Conservation (phyloP, 192 early-diverging fungal species). For the Umbelopsis vinacea region DNA sequence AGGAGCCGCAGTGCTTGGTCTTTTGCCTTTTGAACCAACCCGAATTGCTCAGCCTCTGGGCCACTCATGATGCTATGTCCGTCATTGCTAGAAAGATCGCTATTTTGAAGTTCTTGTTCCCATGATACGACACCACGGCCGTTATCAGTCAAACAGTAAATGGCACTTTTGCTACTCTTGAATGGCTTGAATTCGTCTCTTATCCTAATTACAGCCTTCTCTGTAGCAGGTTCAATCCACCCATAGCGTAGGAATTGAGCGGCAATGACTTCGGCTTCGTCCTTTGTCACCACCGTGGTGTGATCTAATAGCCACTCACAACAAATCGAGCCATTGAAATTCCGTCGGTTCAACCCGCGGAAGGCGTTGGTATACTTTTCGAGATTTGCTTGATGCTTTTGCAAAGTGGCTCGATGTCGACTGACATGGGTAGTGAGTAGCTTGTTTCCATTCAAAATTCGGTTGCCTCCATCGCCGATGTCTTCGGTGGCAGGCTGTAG, state of each 20-base stretch:
- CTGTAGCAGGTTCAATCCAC: constrained; percentile 41
- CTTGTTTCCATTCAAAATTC: constrained; percentile 8
- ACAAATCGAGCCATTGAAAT: constrained; percentile 18
- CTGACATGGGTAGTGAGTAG: constrained; percentile 6
- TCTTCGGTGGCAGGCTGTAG: constrained; percentile 18
- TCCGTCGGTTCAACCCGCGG: constrained; percentile 13
- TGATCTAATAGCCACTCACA: constrained; percentile 59
- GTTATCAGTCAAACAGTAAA: constrained; percentile 8
- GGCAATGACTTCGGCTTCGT: constrained; percentile 51
- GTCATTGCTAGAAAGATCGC: constrained; percentile 15
- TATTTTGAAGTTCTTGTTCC: neutral
- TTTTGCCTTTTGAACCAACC: neutral
- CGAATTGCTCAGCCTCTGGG: neutral
- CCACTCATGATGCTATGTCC: constrained; percentile 4
- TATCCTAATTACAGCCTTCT: neutral
- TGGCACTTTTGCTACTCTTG: constrained; percentile 4
- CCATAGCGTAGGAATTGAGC: constrained; percentile 48
- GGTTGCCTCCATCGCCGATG: neutral
- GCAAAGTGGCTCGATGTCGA: constrained; percentile 1
- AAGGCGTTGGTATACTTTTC: neutral
- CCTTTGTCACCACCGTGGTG: constrained; percentile 48
- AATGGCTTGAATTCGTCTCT: constrained; percentile 10
- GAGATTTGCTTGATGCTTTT: neutral
- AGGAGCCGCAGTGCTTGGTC: neutral
- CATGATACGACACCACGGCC: constrained; percentile 3